Evolutionary conservation across 106 monocot genomes (phyloP).

Genomic region (Xerophyta viscosa): DNA sequence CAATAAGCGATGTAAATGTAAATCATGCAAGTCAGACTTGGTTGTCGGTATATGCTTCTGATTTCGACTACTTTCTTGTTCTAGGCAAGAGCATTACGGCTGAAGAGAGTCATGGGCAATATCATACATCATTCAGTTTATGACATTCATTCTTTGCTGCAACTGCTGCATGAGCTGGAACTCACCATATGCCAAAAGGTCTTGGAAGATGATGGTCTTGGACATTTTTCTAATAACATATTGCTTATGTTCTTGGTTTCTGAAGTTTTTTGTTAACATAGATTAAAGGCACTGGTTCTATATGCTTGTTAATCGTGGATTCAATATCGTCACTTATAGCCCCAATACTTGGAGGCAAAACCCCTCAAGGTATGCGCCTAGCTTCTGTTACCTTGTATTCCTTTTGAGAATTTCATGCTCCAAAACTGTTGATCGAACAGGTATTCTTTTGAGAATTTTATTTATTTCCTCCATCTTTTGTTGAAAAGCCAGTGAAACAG

Average conservation of each 20-base stretch:
- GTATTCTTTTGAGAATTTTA: too few relatives aligned
- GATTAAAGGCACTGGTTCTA: slow-evolving; percentile 29
- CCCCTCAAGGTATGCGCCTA: slow-evolving; percentile 52
- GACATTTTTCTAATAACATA: too few relatives aligned
- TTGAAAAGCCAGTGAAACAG: too few relatives aligned
- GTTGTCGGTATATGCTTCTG: too few relatives aligned
- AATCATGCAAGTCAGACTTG: too few relatives aligned
- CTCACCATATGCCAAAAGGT: slow-evolving; percentile 33
- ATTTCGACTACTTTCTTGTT: slow-evolving; percentile 5
- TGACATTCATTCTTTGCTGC: slow-evolving; percentile 73
- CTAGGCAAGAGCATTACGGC: slow-evolving; percentile 43
- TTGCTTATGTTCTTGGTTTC: too few relatives aligned
- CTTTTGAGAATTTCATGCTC: too few relatives aligned
- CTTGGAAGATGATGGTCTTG: neutral
- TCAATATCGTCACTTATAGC: slow-evolving; percentile 76
- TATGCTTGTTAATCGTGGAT: slow-evolving; percentile 69
- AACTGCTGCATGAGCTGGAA: slow-evolving; percentile 47
- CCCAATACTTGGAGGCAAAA: slow-evolving; percentile 67
- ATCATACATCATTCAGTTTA: slow-evolving; percentile 64
- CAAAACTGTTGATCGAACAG: too few relatives aligned
- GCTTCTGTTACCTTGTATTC: too few relatives aligned
- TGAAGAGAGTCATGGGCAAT: slow-evolving; percentile 55
- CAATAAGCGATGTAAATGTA: too few relatives aligned
- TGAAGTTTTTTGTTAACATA: slow-evolving; percentile 5
- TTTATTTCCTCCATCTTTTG: too few relatives aligned